A percentile compares a stretch with the other conserved stretches of the same genome.
Conservation (phyloP, 352 stramenopile genomes). For the Phytophthora agathidicida region DNA sequence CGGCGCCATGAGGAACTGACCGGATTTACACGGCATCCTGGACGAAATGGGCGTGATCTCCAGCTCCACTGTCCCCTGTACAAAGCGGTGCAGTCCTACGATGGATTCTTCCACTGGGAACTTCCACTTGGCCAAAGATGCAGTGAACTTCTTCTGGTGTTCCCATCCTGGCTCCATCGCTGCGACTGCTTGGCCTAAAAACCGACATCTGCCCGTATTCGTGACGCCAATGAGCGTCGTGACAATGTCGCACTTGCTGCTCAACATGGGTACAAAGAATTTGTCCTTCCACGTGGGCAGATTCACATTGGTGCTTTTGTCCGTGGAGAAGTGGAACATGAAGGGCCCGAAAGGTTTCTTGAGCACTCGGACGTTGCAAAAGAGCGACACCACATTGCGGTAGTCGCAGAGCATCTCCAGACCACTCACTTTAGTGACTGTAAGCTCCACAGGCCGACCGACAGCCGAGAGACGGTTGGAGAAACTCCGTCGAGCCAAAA, state of each 20-base stretch:
- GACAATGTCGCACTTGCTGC: slow-evolving; percentile 81
- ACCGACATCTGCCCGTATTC: slow-evolving; percentile 54
- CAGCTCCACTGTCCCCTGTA: slow-evolving; percentile 63
- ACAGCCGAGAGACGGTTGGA: slow-evolving; percentile 56
- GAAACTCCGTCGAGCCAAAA: slow-evolving; percentile 40
- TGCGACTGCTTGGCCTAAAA: slow-evolving; percentile 69
- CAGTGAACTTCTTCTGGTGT: slow-evolving; percentile 35
- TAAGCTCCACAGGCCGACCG: slow-evolving; percentile 67
- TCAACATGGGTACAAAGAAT: slow-evolving; percentile 85
- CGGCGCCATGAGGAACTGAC: slow-evolving; percentile 75
- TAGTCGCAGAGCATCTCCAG: slow-evolving; percentile 83
- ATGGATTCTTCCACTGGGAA: slow-evolving; percentile 80
- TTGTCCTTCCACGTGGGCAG: slow-evolving; percentile 61
- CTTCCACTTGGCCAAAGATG: slow-evolving; percentile 75
- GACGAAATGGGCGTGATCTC: slow-evolving; percentile 65
- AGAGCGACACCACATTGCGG: slow-evolving; percentile 65
- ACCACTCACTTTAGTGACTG: slow-evolving; percentile 46
- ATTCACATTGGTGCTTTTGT: slow-evolving; percentile 60
- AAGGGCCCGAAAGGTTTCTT: slow-evolving; percentile 87
- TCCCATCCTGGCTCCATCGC: slow-evolving; percentile 76
- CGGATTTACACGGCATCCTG: slow-evolving; percentile 68
- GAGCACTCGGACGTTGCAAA: slow-evolving; percentile 83
- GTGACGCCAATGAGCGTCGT: slow-evolving; percentile 77
- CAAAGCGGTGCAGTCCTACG: slow-evolving; percentile 69
- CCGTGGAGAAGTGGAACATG: slow-evolving; percentile 87